phyloP scores from a whole-genome alignment of 768 basidiomycete genomes.

The Kockovaella imperatae region DNA sequence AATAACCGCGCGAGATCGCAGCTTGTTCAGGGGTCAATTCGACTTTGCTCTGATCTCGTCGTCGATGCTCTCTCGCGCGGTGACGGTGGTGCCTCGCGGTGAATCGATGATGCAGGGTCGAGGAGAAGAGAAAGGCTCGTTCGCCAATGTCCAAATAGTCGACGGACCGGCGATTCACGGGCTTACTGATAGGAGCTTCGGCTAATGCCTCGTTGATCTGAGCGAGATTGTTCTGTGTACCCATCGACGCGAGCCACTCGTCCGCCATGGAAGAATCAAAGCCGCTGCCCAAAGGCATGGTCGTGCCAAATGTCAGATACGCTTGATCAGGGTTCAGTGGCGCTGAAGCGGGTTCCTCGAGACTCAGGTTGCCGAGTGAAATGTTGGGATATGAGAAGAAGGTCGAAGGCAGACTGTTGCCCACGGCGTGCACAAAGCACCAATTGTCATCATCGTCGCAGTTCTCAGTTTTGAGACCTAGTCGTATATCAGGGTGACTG shows the following conservation, averaged over 20 bases:
- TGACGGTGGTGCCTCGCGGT: conserved; percentile 10
- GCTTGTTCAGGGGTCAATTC: conserved; percentile 20
- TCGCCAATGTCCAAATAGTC: conserved; percentile 16
- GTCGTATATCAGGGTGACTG: too few relatives aligned
- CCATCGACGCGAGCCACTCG: conserved; percentile 22
- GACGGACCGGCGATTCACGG: too few relatives aligned
- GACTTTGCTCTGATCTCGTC: not conserved
- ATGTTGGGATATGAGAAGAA: conserved; percentile 53
- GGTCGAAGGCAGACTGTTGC: conserved; percentile 52
- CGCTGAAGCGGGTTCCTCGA: not conserved
- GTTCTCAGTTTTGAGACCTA: conserved; percentile 59
- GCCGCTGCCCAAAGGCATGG: conserved; percentile 1
- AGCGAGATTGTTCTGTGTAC: conserved; percentile 12
- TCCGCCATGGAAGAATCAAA: conserved; percentile 10
- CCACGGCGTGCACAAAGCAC: conserved; percentile 62
- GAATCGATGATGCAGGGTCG: conserved; percentile 18
- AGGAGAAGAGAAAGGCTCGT: conserved; percentile 23
- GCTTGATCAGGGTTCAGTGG: conserved; percentile 5
- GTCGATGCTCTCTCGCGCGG: not conserved
- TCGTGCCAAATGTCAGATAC: not conserved
- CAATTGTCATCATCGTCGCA: conserved; percentile 58
- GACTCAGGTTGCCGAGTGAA: not conserved
- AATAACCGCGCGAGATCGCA: conserved; percentile 51
- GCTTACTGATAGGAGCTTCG: not conserved
- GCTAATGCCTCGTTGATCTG: conserved; percentile 15